Conservation (phyloP, 257 asterid genomes). For the Voacanga thouarsii region DNA sequence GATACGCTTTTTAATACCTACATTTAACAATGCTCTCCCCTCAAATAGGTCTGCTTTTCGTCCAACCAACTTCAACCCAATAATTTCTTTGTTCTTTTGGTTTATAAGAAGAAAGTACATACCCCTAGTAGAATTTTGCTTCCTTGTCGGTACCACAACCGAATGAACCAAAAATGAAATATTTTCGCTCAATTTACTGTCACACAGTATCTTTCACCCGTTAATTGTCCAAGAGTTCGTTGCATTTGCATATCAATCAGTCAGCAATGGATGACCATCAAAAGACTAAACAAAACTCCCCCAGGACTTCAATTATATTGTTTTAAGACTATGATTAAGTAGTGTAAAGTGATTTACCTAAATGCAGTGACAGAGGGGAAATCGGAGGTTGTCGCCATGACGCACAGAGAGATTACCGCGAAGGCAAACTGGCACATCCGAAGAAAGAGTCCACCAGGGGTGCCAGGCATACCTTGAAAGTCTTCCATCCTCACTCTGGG, state of each 20-base stretch:
- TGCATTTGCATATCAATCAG: not conserved
- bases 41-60: not conserved
- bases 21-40: not conserved
- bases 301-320: no score
- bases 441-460: slow-evolving; percentile 64
- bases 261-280: not conserved
- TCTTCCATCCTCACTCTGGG: slow-evolving; percentile 68
- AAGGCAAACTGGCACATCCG: slow-evolving; percentile 66
- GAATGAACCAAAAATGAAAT: not conserved
- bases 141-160: not conserved
- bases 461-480: slow-evolving; percentile 76
- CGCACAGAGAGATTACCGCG: slow-evolving; percentile 61
- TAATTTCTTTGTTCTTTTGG: not conserved
- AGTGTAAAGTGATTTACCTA: slow-evolving; percentile 40
- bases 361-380: slow-evolving; percentile 86
- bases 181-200: not conserved
- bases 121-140: not conserved
- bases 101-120: not conserved
- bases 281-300: not conserved
- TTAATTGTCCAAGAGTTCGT: not conserved
- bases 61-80: not conserved
- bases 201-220: not conserved
- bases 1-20: not conserved
- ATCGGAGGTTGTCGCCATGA: slow-evolving; percentile 82
- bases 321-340: not conserved